Percentiles rank a stretch among this genome's conserved stretches.
These are phyloP conservation scores for Davidsoniella eucalypti DNA, from an alignment of 2,329 filamentous ascomycete genomes.

Conservation along the genomic window DNA sequence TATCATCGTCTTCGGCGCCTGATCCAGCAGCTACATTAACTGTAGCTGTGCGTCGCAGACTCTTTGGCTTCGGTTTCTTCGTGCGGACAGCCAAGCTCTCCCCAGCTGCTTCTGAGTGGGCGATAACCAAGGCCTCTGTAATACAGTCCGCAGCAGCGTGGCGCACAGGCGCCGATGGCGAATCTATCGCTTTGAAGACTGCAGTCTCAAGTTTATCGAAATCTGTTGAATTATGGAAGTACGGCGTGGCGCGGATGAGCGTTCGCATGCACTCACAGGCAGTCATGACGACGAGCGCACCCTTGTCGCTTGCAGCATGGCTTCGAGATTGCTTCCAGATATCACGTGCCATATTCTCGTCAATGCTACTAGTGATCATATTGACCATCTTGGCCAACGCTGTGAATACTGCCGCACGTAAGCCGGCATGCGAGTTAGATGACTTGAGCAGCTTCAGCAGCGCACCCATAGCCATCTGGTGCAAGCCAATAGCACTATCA, in stretches of 20 bases:
- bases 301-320: constrained; percentile 64
- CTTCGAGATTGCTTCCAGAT: constrained; percentile 83
- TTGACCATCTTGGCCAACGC: constrained; percentile 59
- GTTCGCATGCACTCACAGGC: constrained; percentile 66
- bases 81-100: constrained; percentile 46
- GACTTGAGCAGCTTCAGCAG: constrained; percentile 67
- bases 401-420: constrained; percentile 62
- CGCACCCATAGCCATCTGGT: constrained; percentile 54
- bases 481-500: constrained; percentile 76
- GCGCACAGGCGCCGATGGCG: constrained; percentile 54
- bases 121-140: constrained; percentile 67
- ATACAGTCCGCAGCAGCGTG: constrained; percentile 78
- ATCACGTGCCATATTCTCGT: constrained; percentile 73
- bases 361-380: constrained; percentile 61
- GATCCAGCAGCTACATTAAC: constrained; percentile 20
- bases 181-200: constrained; percentile 78
- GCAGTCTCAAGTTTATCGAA: constrained; percentile 76
- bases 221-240: constrained; percentile 77
- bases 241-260: constrained; percentile 54
- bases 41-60: constrained; percentile 40
- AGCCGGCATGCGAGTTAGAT: constrained; percentile 62
- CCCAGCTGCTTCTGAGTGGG: constrained; percentile 37
- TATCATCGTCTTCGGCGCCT: constrained; percentile 58
- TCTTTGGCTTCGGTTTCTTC: constrained; percentile 35
- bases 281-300: constrained; percentile 59